Evolutionary conservation across 2,329 filamentous ascomycete genomes (phyloP), one percentile per base, ranked within the genome.

Genomic region (Dactylellina drechsleri): DNA sequence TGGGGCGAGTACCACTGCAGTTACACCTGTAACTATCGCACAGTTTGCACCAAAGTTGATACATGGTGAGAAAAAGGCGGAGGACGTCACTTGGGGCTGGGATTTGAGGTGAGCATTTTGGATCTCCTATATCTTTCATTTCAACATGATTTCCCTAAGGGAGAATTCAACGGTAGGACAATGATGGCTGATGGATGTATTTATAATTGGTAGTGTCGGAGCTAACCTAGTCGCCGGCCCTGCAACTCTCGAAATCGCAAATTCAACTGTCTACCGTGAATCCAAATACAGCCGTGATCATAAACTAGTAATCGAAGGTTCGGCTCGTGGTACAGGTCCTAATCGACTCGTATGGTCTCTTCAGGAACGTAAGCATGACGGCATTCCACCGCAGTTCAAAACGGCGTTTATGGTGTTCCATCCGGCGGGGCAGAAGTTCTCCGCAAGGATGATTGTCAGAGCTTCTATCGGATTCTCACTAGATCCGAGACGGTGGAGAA

Each of bases 321-420:
- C 68, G 1, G 61, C 56, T 31, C 68, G 68, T 4, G 68, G 68
- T 2, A 62, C 47, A 1, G 68, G 61, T 20, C 57, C 68, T 2
- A 53, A 23, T 1, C 47, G 68, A 15, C 18, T 74, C 10, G 56
- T 66, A 13, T 74, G 68, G 68, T 66, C 68, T 18, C 57, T 74
- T 10, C 61, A 74, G 36, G 68, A 74, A 28, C 68, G 68, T 2
- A 74, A 74, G 45, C 61, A 66, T 26, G 68, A 74, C 41, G 61
- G 68, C 26, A 66, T 74, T 5, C 68, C 68, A 15, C 56, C 61
- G 12, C 47, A 62, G 26, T 74, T 74, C 28, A 74, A 36, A 20
- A 62, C 57, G 2, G 68, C 68, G 0, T 74, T 74, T 28, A 74
- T 74, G 68, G 62, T 74, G 1, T 74, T 74, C 41, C 68, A 74